Percentiles rank a stretch among this genome's conserved stretches.
These are phyloP conservation scores for Endocladia muricata DNA, from an alignment of 31 red algal genomes.

Conservation along the genomic window DNA sequence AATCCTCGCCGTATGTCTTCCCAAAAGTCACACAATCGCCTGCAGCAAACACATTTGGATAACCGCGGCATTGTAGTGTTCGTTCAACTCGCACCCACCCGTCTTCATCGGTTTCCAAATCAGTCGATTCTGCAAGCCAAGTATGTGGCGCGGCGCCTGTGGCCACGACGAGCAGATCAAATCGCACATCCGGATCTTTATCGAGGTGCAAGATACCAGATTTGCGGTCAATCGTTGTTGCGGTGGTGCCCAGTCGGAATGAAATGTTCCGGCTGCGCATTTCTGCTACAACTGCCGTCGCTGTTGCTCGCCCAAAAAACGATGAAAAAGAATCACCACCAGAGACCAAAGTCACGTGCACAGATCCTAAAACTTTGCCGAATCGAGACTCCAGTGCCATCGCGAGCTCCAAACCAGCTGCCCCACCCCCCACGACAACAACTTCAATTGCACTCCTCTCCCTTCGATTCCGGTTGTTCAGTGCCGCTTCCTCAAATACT, in stretches of 20 bases:
- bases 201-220: background rate
- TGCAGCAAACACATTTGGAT: slow-evolving; percentile 70
- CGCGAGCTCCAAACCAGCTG: slow-evolving; percentile 86
- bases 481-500: slow-evolving; percentile 23
- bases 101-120: slow-evolving; percentile 28
- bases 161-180: slow-evolving; percentile 67
- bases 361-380: background rate
- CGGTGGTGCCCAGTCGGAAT: background rate
- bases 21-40: slow-evolving; percentile 86
- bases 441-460: slow-evolving; percentile 5
- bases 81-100: slow-evolving; percentile 73
- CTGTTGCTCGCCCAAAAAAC: slow-evolving; percentile 5
- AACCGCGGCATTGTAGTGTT: slow-evolving; percentile 28
- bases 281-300: slow-evolving; percentile 36
- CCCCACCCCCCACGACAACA: slow-evolving; percentile 74
- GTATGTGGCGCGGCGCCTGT: slow-evolving; percentile 81
- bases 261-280: slow-evolving; percentile 14
- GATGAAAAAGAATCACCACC: background rate
- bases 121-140: slow-evolving; percentile 17
- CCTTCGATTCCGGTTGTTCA: background rate
- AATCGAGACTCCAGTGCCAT: slow-evolving; percentile 63
- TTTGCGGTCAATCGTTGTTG: background rate
- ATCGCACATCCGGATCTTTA: slow-evolving; percentile 22
- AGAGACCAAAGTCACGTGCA: slow-evolving; percentile 18
- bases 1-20: background rate